Percentiles rank a stretch among this genome's conserved stretches.
Conservation (phyloP, 2,329 filamentous ascomycete species). For the Colletotrichum abscissum region DNA sequence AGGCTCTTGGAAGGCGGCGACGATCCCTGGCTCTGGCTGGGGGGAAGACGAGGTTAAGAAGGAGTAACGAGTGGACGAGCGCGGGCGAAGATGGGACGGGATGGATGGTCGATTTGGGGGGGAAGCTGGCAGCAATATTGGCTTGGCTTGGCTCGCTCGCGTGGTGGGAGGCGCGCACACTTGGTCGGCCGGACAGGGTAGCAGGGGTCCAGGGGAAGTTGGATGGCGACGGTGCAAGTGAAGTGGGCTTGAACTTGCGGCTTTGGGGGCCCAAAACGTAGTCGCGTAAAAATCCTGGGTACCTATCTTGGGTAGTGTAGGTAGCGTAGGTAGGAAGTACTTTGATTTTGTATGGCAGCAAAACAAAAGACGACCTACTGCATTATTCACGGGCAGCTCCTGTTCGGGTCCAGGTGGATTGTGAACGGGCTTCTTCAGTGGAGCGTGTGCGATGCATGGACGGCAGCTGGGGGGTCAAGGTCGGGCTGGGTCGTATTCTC, state of each 20-base stretch:
- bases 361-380: not conserved
- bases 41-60: conserved; percentile 15
- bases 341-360: not conserved
- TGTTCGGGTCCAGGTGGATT: not conserved
- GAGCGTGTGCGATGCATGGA: conserved; percentile 19
- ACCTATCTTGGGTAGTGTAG: no score
- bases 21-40: conserved; percentile 22
- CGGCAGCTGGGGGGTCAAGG: not conserved
- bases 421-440: conserved; percentile 25
- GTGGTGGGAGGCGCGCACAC: conserved; percentile 10
- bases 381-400: not conserved
- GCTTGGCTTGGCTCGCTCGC: conserved; percentile 31
- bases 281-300: no score
- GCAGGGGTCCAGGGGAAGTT: conserved; percentile 21
- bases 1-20: conserved; percentile 14
- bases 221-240: not conserved
- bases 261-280: conserved; percentile 16
- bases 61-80: conserved; percentile 2
- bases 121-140: conserved; percentile 24
- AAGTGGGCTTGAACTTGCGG: not conserved
- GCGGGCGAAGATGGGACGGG: conserved; percentile 1
- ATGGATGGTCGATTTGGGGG: conserved; percentile 17
- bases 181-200: not conserved
- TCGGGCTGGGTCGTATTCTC: conserved; percentile 14
- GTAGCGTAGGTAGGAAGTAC: no score